phyloP scores from a whole-genome alignment of 495 filamentous ascomycete genomes.

The Aspergillus biplanus region DNA sequence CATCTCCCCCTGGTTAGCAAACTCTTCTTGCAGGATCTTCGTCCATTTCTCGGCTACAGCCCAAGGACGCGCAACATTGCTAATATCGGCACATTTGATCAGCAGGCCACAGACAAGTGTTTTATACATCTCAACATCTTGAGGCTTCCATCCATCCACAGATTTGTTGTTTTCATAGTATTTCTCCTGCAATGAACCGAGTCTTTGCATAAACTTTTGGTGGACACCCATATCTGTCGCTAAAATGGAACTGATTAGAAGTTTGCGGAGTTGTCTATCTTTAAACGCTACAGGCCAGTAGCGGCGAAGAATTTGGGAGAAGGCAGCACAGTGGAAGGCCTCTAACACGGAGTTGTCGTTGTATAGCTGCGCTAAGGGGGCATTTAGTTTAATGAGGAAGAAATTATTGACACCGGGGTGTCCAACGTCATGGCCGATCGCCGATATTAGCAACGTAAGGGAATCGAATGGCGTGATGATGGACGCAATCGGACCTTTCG shows the following conservation, averaged over 20 bases:
- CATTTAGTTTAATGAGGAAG: conserved; percentile 89
- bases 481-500: conserved; percentile 65
- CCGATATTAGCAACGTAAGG: conserved; percentile 85
- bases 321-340: conserved; percentile 96
- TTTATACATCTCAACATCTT: conserved; percentile 70
- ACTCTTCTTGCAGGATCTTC: conserved; percentile 88
- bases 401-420: conserved; percentile 98
- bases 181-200: conserved; percentile 77
- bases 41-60: conserved; percentile 85
- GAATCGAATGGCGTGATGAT: conserved; percentile 84
- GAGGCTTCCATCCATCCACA: conserved; percentile 69
- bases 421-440: conserved; percentile 96
- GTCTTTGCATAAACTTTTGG: conserved; percentile 90
- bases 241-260: conserved; percentile 94
- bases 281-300: conserved; percentile 86
- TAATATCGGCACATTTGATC: conserved; percentile 98
- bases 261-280: conserved; percentile 73
- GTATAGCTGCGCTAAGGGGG: conserved; percentile 95
- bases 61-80: conserved; percentile 91
- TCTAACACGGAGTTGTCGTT: conserved; percentile 97
- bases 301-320: conserved; percentile 90
- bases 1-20: conserved; percentile 89
- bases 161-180: conserved; percentile 63
- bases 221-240: conserved; percentile 97
- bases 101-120: conserved; percentile 82